Base-by-base conservation (phyloP, 306 rosid genomes). In the Cicer pinnatifidum region DNA sequence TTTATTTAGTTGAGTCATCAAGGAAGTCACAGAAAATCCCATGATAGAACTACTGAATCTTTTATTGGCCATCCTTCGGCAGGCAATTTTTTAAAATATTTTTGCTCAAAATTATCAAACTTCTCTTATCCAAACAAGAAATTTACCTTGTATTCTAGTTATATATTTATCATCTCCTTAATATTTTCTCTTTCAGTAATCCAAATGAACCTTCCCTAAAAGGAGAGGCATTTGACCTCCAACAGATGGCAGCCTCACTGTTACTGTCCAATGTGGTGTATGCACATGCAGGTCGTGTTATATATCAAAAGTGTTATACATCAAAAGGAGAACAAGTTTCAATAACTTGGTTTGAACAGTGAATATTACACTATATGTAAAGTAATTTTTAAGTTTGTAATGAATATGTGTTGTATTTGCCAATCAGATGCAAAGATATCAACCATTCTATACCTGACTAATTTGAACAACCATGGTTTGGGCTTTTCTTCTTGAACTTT, bases 401-500 rank as follows among this genome's bases (percentile, higher is more conserved):
- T 48, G 47, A 2, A 37, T 10, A 39, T 13, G 35, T 28, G 51
- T 50, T 43, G 44, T 76, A 62, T 75, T 81, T 70, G 75, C 52
- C 53, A 53, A 78, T 33, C 23, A 38, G 57, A 47, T 69, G 63
- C 80, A 72, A 53, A 67, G 46, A 19, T 43, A 41, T 62, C 44
- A 19, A 39, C 75, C 57, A 67, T 70, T 73, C 66, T 54, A 37
- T 82, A 93, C 98, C 98, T 91, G 89, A 71, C 86, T 72, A 50
- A 97, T 97, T 76, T 81, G 89, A 77, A 83, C 84, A 76, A 91
- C 93, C 86, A 93, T 85, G 72, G 71, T 82, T 67, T 45, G 80
- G 75, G 96, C 96, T 79, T 75, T 88, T 70, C 80, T 85, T 84
- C 86, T 88, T 47, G 94, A 93, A 87, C 91, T 88, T 79, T 87